Conservation (phyloP, 192 early-diverging fungal species). For the Dissophora ornata region DNA sequence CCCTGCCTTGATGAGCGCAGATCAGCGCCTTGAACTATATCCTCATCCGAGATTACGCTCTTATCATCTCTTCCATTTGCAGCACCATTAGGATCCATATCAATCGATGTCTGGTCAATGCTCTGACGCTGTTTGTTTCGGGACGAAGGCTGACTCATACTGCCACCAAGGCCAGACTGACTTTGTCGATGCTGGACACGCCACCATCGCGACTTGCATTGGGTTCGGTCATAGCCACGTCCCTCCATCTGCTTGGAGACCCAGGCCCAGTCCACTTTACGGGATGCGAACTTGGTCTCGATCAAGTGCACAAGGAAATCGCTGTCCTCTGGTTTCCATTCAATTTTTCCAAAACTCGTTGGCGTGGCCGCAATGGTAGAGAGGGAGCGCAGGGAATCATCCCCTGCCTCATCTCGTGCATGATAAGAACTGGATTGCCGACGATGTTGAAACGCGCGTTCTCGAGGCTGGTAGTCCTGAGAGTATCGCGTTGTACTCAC, state of each 20-base stretch:
- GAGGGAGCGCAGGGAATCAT: slow-evolving; percentile 4
- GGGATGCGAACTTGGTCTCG: slow-evolving; percentile 50
- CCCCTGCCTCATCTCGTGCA: not conserved
- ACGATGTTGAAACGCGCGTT: slow-evolving; percentile 18
- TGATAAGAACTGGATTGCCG: slow-evolving; percentile 21
- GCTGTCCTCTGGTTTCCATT: slow-evolving; percentile 54
- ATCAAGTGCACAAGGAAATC: slow-evolving; percentile 44
- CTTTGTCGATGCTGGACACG: slow-evolving; percentile 49
- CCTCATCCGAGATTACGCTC: slow-evolving; percentile 4
- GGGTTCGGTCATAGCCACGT: slow-evolving; percentile 52
- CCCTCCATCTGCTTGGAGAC: slow-evolving; percentile 53
- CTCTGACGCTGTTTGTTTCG: slow-evolving; percentile 21
- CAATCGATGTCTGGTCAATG: not conserved
- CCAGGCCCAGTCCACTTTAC: slow-evolving; percentile 53
- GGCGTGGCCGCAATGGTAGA: slow-evolving; percentile 43
- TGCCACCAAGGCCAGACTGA: slow-evolving; percentile 9
- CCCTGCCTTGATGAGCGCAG: not conserved
- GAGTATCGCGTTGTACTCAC: not conserved
- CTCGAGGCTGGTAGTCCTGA: not conserved
- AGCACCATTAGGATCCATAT: not conserved
- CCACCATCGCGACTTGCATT: slow-evolving; percentile 55
- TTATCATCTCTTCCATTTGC: slow-evolving; percentile 12
- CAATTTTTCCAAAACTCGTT: slow-evolving; percentile 51
- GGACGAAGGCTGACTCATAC: slow-evolving; percentile 8
- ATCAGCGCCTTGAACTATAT: not conserved